Base-by-base conservation (phyloP, 2,329 filamentous ascomycete species). In the Dactylellina sp. region DNA sequence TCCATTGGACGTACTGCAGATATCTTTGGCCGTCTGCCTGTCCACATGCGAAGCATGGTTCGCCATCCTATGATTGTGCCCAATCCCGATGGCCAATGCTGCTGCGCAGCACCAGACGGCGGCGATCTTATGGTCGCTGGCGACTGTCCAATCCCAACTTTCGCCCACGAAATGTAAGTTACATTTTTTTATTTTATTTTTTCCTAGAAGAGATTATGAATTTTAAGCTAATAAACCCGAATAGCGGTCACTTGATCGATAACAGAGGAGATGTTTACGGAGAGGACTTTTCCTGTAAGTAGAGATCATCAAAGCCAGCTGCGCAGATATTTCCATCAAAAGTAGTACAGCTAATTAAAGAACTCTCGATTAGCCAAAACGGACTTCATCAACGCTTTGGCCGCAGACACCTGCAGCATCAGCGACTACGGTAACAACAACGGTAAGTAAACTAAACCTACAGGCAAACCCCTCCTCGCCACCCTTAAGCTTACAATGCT, bases 1-100 rank as follows among this genome's bases (percentile, higher is more conserved):
- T 37, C 59, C 32, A 70, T 70, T 32, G 55, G 56, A 32, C 64
- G 64, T 35, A 49, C 64, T 4, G 64, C 64, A 12, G 64, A 70
- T 25, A 55, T 70, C 20, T 70, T 70, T 25, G 64, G 64, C 49
- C 64, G 64, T 18, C 24, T 70, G 39, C 64, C 64, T 32, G 64
- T 70, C 16, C 55, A 70, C 40, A 61, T 70, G 64, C 55, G 64
- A 47, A 70, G 64, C 56, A 70, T 61, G 64, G 56, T 70, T 18
- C 64, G 64, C n/a, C 64, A 62, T 40, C 64, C 64, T 16, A 61
- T 61, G 64, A 62, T 70, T 25, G 64, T 62, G 14, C 64, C 64
- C 40, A 61, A 70, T 22, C 55, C 64, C 2, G 20, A 62, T 16
- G 56, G 64, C 32, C 7, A 49, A 16, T 70, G 64, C 56, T 55